phyloP scores from a whole-genome alignment of 2,329 filamentous ascomycete species.

The Penicillium sp. region DNA sequence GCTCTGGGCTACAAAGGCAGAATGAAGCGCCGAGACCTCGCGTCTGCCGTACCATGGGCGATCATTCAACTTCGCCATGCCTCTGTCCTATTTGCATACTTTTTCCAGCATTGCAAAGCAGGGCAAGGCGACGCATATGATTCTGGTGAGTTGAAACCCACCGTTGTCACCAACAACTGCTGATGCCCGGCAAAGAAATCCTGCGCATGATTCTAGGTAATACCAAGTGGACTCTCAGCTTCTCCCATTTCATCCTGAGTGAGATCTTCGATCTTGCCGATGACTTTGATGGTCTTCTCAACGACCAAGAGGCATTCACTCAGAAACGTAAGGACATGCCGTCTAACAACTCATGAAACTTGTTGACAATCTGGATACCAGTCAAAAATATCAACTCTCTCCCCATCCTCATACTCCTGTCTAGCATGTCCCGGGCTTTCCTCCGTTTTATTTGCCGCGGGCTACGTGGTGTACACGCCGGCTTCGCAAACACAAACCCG shows the following conservation, averaged over 20 bases:
- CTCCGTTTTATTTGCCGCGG: constrained; percentile 66
- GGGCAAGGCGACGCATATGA: constrained; percentile 52
- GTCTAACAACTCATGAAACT: not conserved
- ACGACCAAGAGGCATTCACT: constrained; percentile 36
- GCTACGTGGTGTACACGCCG: constrained; percentile 55
- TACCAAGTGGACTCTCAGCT: constrained; percentile 72
- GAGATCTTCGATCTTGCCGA: constrained; percentile 50
- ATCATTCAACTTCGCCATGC: constrained; percentile 71
- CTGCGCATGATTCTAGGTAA: constrained; percentile 70
- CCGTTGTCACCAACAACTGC: not conserved
- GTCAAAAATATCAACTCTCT: constrained; percentile 41
- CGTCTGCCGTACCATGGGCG: constrained; percentile 71
- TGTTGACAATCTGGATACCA: constrained; percentile 9
- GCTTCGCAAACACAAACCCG: constrained; percentile 38
- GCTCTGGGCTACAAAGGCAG: constrained; percentile 71
- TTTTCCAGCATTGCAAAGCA: constrained; percentile 62
- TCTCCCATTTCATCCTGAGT: constrained; percentile 56
- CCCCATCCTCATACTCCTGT: constrained; percentile 60
- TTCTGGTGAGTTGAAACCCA: constrained; percentile 46
- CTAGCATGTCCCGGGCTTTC: constrained; percentile 70
- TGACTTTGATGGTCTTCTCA: constrained; percentile 34
- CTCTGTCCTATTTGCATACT: constrained; percentile 61
- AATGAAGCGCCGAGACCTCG: constrained; percentile 59
- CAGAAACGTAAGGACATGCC: constrained; percentile 32
- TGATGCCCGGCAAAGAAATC: constrained; percentile 54